Percentiles rank a stretch among this genome's conserved stretches.
These are phyloP conservation scores for Paecilomyces formosus DNA, from an alignment of 2,329 filamentous ascomycete genomes.

Conservation along the genomic window DNA sequence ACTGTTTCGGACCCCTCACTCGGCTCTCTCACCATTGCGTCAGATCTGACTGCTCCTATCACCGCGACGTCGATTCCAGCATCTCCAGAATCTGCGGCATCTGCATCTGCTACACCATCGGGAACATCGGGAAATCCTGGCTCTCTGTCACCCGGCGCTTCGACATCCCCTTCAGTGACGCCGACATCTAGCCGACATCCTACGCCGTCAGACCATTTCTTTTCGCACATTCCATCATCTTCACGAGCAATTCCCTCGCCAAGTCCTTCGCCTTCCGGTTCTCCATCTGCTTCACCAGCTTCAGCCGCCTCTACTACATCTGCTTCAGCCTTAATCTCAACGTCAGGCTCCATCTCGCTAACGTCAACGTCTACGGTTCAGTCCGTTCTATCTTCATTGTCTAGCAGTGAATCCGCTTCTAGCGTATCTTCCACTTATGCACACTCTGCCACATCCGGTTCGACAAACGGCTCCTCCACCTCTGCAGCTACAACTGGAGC, in stretches of 20 bases:
- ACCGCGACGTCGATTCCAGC: constrained; percentile 2
- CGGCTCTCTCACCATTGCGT: constrained; percentile 14
- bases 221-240: not conserved
- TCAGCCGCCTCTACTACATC: not conserved
- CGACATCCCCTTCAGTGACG: not conserved
- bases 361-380: not conserved
- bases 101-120: too few species aligned
- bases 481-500: not conserved
- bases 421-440: not conserved
- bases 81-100: not conserved
- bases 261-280: not conserved
- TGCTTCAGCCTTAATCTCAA: not conserved
- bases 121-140: not conserved
- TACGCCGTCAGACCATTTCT: not conserved
- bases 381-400: not conserved
- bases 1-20: constrained; percentile 14
- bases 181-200: not conserved
- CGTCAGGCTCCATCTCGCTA: not conserved
- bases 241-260: not conserved
- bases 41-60: constrained; percentile 8
- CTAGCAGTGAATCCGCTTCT: not conserved
- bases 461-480: not conserved
- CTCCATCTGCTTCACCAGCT: not conserved
- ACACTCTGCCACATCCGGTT: not conserved
- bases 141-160: not conserved